phyloP scores from a whole-genome alignment of 2,329 filamentous ascomycete species.

The Phyllosticta citrichinensis region DNA sequence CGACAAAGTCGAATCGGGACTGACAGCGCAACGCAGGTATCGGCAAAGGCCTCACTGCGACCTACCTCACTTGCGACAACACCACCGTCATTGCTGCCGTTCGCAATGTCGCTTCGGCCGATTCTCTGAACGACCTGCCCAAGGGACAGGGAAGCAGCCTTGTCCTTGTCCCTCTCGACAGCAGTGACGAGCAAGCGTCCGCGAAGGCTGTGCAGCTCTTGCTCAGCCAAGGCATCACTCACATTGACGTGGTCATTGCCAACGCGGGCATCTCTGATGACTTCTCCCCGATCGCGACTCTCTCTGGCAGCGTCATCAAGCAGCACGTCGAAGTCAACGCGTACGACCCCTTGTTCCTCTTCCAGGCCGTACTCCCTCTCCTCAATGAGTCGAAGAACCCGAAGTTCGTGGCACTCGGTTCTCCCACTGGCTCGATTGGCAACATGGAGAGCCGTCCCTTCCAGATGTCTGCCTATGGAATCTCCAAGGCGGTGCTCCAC shows the following conservation, averaged over 20 bases:
- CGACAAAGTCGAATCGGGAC: neutral
- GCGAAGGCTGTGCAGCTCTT: neutral
- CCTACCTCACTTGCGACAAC: neutral
- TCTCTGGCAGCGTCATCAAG: neutral
- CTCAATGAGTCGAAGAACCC: neutral
- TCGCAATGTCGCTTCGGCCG: neutral
- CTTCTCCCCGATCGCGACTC: neutral
- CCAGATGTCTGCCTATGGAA: neutral
- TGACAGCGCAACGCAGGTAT: neutral
- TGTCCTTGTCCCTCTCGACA: neutral
- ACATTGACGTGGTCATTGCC: conserved; percentile 13
- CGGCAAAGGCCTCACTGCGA: neutral
- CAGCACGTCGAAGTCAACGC: neutral
- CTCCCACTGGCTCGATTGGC: neutral
- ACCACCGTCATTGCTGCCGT: neutral
- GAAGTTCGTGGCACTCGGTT: neutral
- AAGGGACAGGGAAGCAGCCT: neutral
- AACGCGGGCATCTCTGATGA: conserved; percentile 37
- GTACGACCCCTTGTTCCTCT: neutral
- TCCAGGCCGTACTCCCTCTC: neutral
- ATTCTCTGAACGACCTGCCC: neutral
- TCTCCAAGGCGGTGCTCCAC: neutral
- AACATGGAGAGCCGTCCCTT: neutral
- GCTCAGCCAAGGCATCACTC: conserved; percentile 5
- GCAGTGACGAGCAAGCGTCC: neutral